Percentiles rank a stretch among this genome's conserved stretches.
Conservation (phyloP, 179 eudicot species). For the Sideroxylon spinosum region DNA sequence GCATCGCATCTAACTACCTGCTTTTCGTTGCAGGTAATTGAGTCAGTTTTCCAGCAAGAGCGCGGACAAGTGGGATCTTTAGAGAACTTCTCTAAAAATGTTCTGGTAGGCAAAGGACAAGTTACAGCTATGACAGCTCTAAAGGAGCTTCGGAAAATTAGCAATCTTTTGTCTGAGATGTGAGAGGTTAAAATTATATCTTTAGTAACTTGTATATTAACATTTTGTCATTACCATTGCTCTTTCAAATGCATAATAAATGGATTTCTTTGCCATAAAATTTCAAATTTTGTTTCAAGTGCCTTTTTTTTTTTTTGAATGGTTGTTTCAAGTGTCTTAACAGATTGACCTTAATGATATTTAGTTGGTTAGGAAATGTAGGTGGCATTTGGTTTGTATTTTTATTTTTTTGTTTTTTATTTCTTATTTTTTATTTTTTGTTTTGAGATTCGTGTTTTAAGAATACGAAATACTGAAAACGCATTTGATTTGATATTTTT, state of each 20-base stretch:
- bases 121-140: conserved; percentile 70
- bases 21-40: conserved; percentile 59
- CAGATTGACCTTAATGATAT: no score
- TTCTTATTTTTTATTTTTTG: no score
- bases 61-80: conserved; percentile 23
- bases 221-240: conserved; percentile 19
- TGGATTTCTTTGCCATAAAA: conserved; percentile 8
- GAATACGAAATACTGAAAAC: no score
- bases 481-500: no score
- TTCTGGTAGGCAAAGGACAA: conserved; percentile 49
- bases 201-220: conserved; percentile 17
- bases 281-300: no score
- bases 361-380: no score
- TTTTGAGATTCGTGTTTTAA: no score
- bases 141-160: conserved; percentile 87
- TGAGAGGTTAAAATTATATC: conserved; percentile 34
- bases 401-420: no score
- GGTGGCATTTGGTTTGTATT: no score
- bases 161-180: conserved; percentile 73
- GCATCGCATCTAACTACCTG: neutral
- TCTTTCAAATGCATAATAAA: conserved; percentile 13
- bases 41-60: conserved; percentile 71
- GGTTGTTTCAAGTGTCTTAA: no score
- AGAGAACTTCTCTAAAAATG: conserved; percentile 45
- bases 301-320: no score